These are phyloP conservation scores for Tanacetum coccineum DNA, from an alignment of 129 eudicot genomes.

Conservation along the genomic window DNA sequence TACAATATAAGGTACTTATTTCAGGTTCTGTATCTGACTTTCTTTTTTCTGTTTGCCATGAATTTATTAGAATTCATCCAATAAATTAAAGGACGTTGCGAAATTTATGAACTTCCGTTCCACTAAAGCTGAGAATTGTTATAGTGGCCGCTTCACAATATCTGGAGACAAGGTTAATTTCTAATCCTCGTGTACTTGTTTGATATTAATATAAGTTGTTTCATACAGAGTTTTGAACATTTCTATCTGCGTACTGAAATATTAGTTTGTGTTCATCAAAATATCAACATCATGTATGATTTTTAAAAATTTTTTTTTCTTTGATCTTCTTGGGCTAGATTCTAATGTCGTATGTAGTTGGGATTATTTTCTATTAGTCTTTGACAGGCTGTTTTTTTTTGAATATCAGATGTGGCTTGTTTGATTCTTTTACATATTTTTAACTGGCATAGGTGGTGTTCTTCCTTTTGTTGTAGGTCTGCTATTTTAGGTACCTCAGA, in stretches of 20 bases:
- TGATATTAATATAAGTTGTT: too few relatives aligned
- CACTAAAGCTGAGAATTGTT: conserved; percentile 60
- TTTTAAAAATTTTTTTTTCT: too few relatives aligned
- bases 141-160: conserved; percentile 81
- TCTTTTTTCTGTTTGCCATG: conserved; percentile 20
- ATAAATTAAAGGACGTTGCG: conserved; percentile 82
- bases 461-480: conserved; percentile 59
- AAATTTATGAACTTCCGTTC: conserved; percentile 76
- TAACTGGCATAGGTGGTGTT: neutral
- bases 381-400: too few relatives aligned
- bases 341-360: too few relatives aligned
- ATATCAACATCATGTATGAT: too few relatives aligned
- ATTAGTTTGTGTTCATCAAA: too few relatives aligned
- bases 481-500: conserved; percentile 91
- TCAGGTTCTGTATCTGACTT: conserved; percentile 23
- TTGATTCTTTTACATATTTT: neutral
- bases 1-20: neutral
- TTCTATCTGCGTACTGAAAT: too few relatives aligned
- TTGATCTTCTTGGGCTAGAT: neutral
- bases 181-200: neutral
- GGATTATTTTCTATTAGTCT: too few relatives aligned
- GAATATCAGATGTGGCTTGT: too few relatives aligned
- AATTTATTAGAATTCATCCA: conserved; percentile 69
- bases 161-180: conserved; percentile 78
- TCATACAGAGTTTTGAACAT: too few relatives aligned